phyloP scores from a whole-genome alignment of 2,329 filamentous ascomycete species.

The Knufia petricola region DNA sequence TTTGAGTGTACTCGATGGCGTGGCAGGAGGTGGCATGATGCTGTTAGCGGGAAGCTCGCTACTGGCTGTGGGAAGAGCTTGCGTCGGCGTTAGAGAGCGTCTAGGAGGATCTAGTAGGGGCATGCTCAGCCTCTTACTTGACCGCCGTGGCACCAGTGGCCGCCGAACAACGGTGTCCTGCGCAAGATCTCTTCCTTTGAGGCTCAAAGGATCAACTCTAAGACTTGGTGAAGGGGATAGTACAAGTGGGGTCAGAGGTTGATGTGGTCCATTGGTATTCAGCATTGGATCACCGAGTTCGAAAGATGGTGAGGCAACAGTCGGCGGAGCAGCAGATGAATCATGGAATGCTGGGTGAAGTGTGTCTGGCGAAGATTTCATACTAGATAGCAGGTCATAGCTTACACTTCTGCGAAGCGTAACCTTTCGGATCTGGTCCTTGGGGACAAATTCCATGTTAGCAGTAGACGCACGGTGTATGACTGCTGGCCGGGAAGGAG shows the following conservation, averaged over 20 bases:
- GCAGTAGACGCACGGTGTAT: constrained; percentile 22
- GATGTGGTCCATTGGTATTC: neutral
- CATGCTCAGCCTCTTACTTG: constrained; percentile 22
- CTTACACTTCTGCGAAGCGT: constrained; percentile 16
- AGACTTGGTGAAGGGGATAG: constrained; percentile 16
- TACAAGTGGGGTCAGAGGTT: constrained; percentile 11
- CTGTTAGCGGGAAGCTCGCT: neutral
- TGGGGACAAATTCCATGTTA: constrained; percentile 24
- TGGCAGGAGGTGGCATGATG: neutral
- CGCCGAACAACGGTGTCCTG: neutral
- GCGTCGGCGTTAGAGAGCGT: neutral
- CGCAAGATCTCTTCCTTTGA: constrained; percentile 9
- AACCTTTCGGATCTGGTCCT: constrained; percentile 19
- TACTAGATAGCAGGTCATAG: constrained; percentile 17
- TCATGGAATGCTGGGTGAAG: constrained; percentile 19
- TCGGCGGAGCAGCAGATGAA: too few relatives aligned
- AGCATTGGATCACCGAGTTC: constrained; percentile 20
- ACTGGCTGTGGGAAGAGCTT: neutral
- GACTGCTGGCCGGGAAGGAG: constrained; percentile 14
- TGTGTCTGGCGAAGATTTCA: constrained; percentile 14
- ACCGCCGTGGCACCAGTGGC: constrained; percentile 20
- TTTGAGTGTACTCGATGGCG: neutral
- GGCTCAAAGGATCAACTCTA: constrained; percentile 12
- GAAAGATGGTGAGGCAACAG: constrained; percentile 17
- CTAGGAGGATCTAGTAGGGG: constrained; percentile 14